Base-by-base conservation (phyloP, 2,329 filamentous ascomycete genomes). In the Penicillium glabrum region DNA sequence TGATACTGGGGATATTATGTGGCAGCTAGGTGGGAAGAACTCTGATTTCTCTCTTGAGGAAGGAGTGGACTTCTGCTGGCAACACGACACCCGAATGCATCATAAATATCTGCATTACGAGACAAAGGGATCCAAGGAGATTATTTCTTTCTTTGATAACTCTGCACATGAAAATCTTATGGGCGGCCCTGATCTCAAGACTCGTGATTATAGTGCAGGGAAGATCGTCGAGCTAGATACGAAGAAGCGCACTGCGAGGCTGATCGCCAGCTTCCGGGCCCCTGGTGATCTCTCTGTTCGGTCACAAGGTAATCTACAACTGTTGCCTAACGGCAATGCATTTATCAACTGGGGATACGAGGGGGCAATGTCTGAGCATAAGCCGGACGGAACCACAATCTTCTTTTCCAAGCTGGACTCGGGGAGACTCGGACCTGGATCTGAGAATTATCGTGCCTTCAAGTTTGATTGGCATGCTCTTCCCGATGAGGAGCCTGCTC, bases 331-430 rank as follows among this genome's bases (percentile, higher is more conserved):
- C 41, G 56, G 56, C 16, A 58, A 58, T 55, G 56, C 48, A 24
- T 58, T 58, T 27, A 58, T 58, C 21, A 58, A 58, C 23, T 58
- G 52, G 56, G 56, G 56, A 7, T 58, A 58, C 33, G n/a, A 55
- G 31, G 56, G 56, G 6, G 47, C 48, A 11, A 54, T 58, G 37
- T 58, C 52, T 8, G 56, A 58, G 47, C 56, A 58, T 31, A 52
- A 53, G 23, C 56, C 53, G 29, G 56, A 59, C 35, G 52, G 56
- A 19, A 53, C 48, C 11, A 59, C 53, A 6, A 53, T 59, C 14
- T 56, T 55, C 49, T 56, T 45, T 39, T 45, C 56, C 13, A 26
- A 37, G 33, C 45, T 59, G 49, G 56, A 56, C 13, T 58, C 56
- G 33, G 52, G 56, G 19, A 55, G 27, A 44, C 7, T 55, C 21